Evolutionary conservation across 306 rosid genomes (phyloP).

Genomic region (Mucuna pruriens): DNA sequence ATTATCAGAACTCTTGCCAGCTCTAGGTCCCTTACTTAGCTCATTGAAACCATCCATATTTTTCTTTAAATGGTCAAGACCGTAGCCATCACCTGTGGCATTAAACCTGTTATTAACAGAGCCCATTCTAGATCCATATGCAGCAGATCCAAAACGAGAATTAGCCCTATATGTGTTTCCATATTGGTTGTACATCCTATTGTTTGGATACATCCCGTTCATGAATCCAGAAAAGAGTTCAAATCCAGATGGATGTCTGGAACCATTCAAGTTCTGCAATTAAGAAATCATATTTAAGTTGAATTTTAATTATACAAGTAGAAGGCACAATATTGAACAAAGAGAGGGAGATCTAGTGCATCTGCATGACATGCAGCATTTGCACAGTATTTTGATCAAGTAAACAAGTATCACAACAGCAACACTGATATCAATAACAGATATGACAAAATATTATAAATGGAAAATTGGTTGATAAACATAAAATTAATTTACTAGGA

Average conservation of each 20-base stretch:
- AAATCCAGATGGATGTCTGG: conserved; percentile 40
- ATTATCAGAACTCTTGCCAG: conserved; percentile 40
- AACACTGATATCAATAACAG: background rate
- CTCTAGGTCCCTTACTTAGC: conserved; percentile 63
- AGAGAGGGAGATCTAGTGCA: background rate
- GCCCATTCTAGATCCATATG: conserved; percentile 44
- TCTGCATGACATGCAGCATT: background rate
- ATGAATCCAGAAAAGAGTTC: conserved; percentile 47
- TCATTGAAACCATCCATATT: conserved; percentile 47
- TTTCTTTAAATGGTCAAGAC: conserved; percentile 29
- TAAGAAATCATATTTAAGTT: background rate
- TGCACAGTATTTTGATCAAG: background rate
- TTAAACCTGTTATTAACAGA: conserved; percentile 27
- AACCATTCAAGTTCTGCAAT: conserved; percentile 48
- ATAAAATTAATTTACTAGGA: conserved; percentile 2
- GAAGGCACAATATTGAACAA: background rate
- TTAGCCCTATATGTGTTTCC: conserved; percentile 45
- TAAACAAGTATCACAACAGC: background rate
- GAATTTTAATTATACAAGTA: background rate
- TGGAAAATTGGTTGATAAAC: background rate
- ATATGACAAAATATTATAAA: background rate
- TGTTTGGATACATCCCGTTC: conserved; percentile 47
- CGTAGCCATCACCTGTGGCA: conserved; percentile 22
- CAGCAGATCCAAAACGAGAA: conserved; percentile 51
- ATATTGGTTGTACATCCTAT: conserved; percentile 40